A percentile compares a stretch with the other conserved stretches of the same genome.
These are phyloP conservation scores for Diplogelasinospora grovesii DNA, from an alignment of 495 filamentous ascomycete species.

Conservation along the genomic window DNA sequence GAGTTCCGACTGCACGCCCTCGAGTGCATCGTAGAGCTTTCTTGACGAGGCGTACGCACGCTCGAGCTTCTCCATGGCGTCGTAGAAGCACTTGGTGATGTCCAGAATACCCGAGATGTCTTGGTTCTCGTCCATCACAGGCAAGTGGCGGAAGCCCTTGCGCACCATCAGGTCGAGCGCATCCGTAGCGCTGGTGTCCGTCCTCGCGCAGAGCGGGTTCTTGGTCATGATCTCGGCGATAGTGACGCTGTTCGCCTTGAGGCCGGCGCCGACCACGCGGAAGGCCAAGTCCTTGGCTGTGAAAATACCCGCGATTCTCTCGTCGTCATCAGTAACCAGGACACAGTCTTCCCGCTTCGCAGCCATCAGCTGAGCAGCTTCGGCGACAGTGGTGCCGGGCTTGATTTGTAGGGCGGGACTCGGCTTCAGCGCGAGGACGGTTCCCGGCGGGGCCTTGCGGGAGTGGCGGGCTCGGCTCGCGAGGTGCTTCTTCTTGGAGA, in stretches of 20 bases:
- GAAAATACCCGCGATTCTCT: slow-evolving; percentile 96
- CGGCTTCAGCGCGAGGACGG: slow-evolving; percentile 89
- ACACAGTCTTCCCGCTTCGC: slow-evolving; percentile 98
- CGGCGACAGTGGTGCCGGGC: slow-evolving; percentile 85
- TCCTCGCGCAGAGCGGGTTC: slow-evolving; percentile 94
- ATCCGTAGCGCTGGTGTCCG: slow-evolving; percentile 96
- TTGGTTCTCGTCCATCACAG: slow-evolving; percentile 99
- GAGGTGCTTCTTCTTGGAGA: slow-evolving; percentile 90
- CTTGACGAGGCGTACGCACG: slow-evolving; percentile 93
- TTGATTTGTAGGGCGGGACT: slow-evolving; percentile 98
- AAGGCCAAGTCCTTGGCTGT: slow-evolving; percentile 98
- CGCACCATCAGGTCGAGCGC: slow-evolving; percentile 96
- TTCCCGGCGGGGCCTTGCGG: slow-evolving; percentile 91
- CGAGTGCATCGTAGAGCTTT: slow-evolving; percentile 92
- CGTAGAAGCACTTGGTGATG: slow-evolving; percentile 99
- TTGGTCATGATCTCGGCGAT: slow-evolving; percentile 99
- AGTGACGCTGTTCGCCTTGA: slow-evolving; percentile 82
- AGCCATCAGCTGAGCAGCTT: slow-evolving; percentile 97
- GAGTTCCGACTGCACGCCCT: slow-evolving; percentile 97
- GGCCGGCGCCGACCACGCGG: slow-evolving; percentile 87
- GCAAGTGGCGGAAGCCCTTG: slow-evolving; percentile 95
- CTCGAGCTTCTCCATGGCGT: slow-evolving; percentile 99
- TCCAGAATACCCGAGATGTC: slow-evolving; percentile 97
- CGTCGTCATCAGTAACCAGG: slow-evolving; percentile 97
- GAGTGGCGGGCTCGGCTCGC: slow-evolving; percentile 69